Evolutionary conservation across 768 basidiomycete genomes (phyloP).

Genomic region (Megacollybia marginata): DNA sequence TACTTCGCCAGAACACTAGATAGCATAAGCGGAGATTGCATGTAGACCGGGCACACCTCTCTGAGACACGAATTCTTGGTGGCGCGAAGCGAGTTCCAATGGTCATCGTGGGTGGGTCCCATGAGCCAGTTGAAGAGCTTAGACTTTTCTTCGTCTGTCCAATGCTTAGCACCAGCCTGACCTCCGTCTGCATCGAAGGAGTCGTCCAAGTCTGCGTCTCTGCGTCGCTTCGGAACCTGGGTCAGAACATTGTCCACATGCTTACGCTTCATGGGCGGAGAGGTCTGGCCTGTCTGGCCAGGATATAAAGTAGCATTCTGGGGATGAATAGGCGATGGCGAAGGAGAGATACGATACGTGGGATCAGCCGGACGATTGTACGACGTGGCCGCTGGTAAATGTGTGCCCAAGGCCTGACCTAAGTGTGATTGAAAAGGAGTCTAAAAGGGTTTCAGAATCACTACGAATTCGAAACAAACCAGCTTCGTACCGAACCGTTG

Average conservation of each 20-base stretch:
- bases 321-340: conserved; percentile 14
- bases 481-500: conserved; percentile 48
- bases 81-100: conserved; percentile 71
- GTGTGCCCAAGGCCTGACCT: conserved; percentile 52
- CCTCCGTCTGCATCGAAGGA: conserved; percentile 38
- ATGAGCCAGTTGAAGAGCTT: conserved; percentile 76
- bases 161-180: conserved; percentile 69
- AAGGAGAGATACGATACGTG: conserved; percentile 21
- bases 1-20: conserved; percentile 62
- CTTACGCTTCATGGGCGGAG: conserved; percentile 37
- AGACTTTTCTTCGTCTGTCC: conserved; percentile 80
- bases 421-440: conserved; percentile 47
- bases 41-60: conserved; percentile 38
- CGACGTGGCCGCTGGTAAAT: conserved; percentile 27
- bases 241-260: conserved; percentile 32
- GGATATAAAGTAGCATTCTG: background rate
- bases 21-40: too few relatives aligned
- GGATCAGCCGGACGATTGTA: conserved; percentile 23
- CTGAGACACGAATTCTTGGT: conserved; percentile 80
- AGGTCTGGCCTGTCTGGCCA: background rate
- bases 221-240: conserved; percentile 38
- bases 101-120: conserved; percentile 62
- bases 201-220: conserved; percentile 34
- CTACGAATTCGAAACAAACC: conserved; percentile 5
- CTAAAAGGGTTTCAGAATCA: conserved; percentile 16